Conservation (phyloP, 129 eudicot genomes). For the Apium graveolens region DNA sequence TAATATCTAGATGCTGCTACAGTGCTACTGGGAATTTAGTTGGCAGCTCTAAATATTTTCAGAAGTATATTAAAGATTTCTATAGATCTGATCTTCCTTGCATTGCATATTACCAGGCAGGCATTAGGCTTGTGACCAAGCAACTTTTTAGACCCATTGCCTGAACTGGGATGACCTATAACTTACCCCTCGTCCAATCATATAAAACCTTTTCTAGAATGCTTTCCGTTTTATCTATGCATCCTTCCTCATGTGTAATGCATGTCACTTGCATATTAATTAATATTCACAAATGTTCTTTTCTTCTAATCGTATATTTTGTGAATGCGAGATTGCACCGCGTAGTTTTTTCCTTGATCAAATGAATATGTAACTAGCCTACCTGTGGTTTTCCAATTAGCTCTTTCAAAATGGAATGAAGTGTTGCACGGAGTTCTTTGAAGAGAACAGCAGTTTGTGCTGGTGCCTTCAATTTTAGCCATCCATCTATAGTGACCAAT, state of each 20-base stretch:
- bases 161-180: not conserved
- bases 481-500: slow-evolving; percentile 60
- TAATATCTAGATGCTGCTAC: not conserved
- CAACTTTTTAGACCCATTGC: not conserved
- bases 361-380: not conserved
- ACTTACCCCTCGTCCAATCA: not conserved
- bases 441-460: slow-evolving; percentile 97
- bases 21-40: not conserved
- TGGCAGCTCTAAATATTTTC: not conserved
- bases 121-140: not conserved
- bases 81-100: not conserved
- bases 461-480: slow-evolving; percentile 89
- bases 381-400: slow-evolving; percentile 90
- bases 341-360: not conserved
- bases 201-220: not conserved
- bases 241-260: not conserved
- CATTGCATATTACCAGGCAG: not conserved
- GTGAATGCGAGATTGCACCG: not conserved
- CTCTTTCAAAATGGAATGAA: slow-evolving; percentile 72
- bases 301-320: not conserved
- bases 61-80: not conserved
- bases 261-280: not conserved
- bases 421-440: slow-evolving; percentile 77
- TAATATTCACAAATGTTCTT: not conserved
- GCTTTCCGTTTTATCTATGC: not conserved